Evolutionary conservation across 2,329 filamentous ascomycete species (phyloP).

Genomic region (Clarireedia sp.): DNA sequence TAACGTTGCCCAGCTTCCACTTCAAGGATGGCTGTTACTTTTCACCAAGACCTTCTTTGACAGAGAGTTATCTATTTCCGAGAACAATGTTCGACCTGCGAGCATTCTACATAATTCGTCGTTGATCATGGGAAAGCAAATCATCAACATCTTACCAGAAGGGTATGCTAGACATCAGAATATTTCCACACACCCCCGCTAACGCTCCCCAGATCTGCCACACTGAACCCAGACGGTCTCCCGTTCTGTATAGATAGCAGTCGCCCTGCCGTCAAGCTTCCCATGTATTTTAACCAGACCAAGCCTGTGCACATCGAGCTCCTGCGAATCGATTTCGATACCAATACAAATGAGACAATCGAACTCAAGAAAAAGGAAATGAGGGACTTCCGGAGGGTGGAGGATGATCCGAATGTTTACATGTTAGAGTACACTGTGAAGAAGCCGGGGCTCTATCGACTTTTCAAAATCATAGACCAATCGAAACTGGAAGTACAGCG

Average conservation of each 20-base stretch:
- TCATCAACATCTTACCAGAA: slow-evolving; percentile 95
- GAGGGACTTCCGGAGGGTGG: slow-evolving; percentile 56
- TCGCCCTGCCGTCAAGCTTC: slow-evolving; percentile 56
- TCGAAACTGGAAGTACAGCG: slow-evolving; percentile 89
- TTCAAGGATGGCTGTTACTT: slow-evolving; percentile 64
- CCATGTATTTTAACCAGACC: slow-evolving; percentile 90
- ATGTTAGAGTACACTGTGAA: slow-evolving; percentile 68
- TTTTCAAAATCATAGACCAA: slow-evolving; percentile 81
- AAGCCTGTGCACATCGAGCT: slow-evolving; percentile 82
- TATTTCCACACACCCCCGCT: background rate
- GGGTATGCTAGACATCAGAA: slow-evolving; percentile 44
- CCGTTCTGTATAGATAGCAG: slow-evolving; percentile 72
- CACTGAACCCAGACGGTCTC: slow-evolving; percentile 73
- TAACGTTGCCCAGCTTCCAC: slow-evolving; percentile 49
- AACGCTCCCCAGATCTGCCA: slow-evolving; percentile 54
- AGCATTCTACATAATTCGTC: slow-evolving; percentile 86
- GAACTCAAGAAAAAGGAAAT: slow-evolving; percentile 67
- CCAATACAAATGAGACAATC: slow-evolving; percentile 71
- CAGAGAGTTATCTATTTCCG: slow-evolving; percentile 87
- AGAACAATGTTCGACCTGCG: slow-evolving; percentile 80
- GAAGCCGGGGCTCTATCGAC: slow-evolving; percentile 79
- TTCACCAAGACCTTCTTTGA: slow-evolving; percentile 81
- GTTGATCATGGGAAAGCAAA: slow-evolving; percentile 90
- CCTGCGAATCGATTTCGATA: slow-evolving; percentile 77
- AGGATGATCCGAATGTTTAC: slow-evolving; percentile 47